Percentiles rank a stretch among this genome's conserved stretches.
These are phyloP conservation scores for Trichosporon faecale DNA, from an alignment of 1,284 basidiomycete species.

Conservation along the genomic window DNA sequence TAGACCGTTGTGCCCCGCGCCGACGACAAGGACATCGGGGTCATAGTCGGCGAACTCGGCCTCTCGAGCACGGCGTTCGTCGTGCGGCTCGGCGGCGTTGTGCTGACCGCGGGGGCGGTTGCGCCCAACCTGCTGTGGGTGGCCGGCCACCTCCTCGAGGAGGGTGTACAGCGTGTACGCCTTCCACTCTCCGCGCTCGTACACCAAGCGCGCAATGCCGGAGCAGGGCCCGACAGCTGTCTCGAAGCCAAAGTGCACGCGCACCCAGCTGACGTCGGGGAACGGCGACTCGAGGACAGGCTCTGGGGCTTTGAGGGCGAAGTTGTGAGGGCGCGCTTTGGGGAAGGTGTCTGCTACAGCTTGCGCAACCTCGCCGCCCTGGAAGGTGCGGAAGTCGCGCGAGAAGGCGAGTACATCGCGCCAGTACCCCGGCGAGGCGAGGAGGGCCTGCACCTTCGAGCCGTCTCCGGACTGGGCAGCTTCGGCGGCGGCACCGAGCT, in stretches of 20 bases:
- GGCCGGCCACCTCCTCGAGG: constrained; percentile 59
- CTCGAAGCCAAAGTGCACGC: constrained; percentile 61
- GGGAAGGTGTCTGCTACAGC: constrained; percentile 52
- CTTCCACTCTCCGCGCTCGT: constrained; percentile 58
- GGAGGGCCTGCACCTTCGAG: background rate
- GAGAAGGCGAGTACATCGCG: constrained; percentile 34
- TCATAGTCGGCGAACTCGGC: constrained; percentile 52
- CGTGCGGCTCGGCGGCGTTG: constrained; percentile 38
- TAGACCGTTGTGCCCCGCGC: constrained; percentile 66
- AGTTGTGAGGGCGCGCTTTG: constrained; percentile 46
- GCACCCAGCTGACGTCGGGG: constrained; percentile 62
- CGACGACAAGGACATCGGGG: constrained; percentile 55
- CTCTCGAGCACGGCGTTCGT: constrained; percentile 46
- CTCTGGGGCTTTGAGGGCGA: constrained; percentile 48
- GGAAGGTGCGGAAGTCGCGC: constrained; percentile 37
- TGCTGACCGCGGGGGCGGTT: constrained; percentile 44
- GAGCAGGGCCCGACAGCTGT: constrained; percentile 57
- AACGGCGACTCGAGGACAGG: constrained; percentile 54
- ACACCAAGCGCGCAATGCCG: constrained; percentile 61
- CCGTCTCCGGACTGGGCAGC: constrained; percentile 5
- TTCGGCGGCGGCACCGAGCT: background rate
- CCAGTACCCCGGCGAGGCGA: constrained; percentile 19
- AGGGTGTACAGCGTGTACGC: constrained; percentile 61
- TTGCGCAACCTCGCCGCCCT: constrained; percentile 30
- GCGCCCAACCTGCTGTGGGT: constrained; percentile 55